These are phyloP conservation scores for Backusella psychrophila DNA, from an alignment of 192 early-diverging fungal species.

Conservation along the genomic window DNA sequence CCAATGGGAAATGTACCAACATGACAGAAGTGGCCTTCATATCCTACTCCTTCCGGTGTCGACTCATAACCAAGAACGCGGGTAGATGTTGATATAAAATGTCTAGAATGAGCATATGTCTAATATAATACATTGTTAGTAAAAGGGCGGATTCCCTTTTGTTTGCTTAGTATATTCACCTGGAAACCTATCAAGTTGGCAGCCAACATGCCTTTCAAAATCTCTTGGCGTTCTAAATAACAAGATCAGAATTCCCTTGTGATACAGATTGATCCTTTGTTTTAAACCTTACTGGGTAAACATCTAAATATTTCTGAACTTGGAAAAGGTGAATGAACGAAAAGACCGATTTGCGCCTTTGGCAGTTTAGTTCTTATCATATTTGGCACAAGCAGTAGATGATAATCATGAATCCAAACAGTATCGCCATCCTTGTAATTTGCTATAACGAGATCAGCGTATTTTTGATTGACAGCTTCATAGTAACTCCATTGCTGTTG, in stretches of 20 bases:
- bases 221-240: conserved; percentile 66
- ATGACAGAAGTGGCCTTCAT: conserved; percentile 70
- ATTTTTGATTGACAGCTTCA: conserved; percentile 72
- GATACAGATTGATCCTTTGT: neutral
- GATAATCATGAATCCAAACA: conserved; percentile 98
- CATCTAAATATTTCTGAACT: conserved; percentile 95
- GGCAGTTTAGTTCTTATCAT: conserved; percentile 83
- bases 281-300: conserved; percentile 57
- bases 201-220: conserved; percentile 86
- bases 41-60: conserved; percentile 86
- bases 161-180: conserved; percentile 21
- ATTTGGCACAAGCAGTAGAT: conserved; percentile 85
- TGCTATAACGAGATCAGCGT: conserved; percentile 70
- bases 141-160: neutral
- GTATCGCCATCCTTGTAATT: conserved; percentile 77
- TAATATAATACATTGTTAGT: neutral
- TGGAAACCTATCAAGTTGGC: conserved; percentile 94
- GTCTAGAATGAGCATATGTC: conserved; percentile 92
- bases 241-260: neutral
- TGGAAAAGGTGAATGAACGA: conserved; percentile 96
- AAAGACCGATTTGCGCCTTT: conserved; percentile 85
- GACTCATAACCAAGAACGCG: conserved; percentile 92
- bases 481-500: conserved; percentile 75
- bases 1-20: conserved; percentile 97
- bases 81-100: conserved; percentile 92